A percentile compares a stretch with the other conserved stretches of the same genome.
These are phyloP conservation scores for Epichloe sylvatica DNA, from an alignment of 2,329 filamentous ascomycete genomes.

Conservation along the genomic window DNA sequence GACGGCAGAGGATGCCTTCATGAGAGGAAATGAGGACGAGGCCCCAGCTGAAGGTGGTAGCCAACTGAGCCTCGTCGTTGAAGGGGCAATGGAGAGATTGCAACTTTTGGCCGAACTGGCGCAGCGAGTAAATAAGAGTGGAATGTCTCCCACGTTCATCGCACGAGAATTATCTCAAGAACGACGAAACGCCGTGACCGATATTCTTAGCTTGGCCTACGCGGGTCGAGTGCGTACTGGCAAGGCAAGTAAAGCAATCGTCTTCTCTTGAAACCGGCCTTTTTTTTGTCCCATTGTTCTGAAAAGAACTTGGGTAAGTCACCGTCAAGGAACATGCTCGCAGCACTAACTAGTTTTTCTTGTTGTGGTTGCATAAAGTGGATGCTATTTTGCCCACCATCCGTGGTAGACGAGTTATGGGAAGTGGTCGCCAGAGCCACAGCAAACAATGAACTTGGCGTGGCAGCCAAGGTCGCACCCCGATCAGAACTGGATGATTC, in stretches of 20 bases:
- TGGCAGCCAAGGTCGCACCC: conserved; percentile 57
- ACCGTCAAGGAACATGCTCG: neutral
- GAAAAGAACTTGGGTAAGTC: neutral
- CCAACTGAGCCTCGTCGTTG: conserved; percentile 34
- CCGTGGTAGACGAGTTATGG: conserved; percentile 51
- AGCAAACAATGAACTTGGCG: conserved; percentile 54
- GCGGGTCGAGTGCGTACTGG: conserved; percentile 45
- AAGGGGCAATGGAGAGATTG: conserved; percentile 38
- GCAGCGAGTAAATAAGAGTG: conserved; percentile 27
- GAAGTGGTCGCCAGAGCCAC: conserved; percentile 51
- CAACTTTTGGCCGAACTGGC: conserved; percentile 34
- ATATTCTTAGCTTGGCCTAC: conserved; percentile 48
- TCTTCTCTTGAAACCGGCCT: neutral
- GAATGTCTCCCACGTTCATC: conserved; percentile 21
- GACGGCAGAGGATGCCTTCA: conserved; percentile 20
- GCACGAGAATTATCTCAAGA: conserved; percentile 36
- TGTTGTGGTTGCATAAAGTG: conserved; percentile 33
- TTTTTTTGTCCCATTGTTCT: neutral
- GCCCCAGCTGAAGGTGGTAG: conserved; percentile 31
- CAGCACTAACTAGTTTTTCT: neutral
- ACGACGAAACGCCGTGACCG: conserved; percentile 32
- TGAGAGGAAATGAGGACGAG: conserved; percentile 35
- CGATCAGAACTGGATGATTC: conserved; percentile 27
- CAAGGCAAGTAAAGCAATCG: conserved; percentile 36
- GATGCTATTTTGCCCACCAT: conserved; percentile 53